These are phyloP conservation scores for Powellomyces hirtus DNA, from an alignment of 192 early-diverging fungal genomes.

Conservation along the genomic window DNA sequence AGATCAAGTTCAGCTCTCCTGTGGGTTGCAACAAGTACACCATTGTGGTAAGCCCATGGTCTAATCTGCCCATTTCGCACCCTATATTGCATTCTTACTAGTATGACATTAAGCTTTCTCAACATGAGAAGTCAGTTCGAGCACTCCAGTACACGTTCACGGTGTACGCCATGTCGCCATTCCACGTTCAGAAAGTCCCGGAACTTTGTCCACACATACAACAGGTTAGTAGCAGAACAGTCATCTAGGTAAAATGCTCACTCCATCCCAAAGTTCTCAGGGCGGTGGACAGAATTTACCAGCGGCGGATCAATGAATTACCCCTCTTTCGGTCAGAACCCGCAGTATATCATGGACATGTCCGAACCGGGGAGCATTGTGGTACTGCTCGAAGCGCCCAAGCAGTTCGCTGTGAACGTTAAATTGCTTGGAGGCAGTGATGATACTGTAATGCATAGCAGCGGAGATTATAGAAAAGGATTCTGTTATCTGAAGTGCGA, in stretches of 20 bases:
- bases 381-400: slow-evolving; percentile 68
- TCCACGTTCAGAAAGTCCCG: slow-evolving; percentile 63
- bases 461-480: slow-evolving; percentile 72
- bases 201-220: slow-evolving; percentile 47
- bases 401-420: slow-evolving; percentile 65
- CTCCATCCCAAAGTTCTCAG: slow-evolving; percentile 41
- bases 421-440: slow-evolving; percentile 65
- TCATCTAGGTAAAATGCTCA: no score
- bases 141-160: slow-evolving; percentile 76
- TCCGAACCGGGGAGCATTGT: slow-evolving; percentile 15
- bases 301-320: slow-evolving; percentile 75
- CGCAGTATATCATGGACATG: slow-evolving; percentile 71
- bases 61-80: background rate
- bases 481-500: slow-evolving; percentile 72
- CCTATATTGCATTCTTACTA: background rate
- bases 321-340: slow-evolving; percentile 72
- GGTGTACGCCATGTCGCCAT: slow-evolving; percentile 62
- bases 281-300: slow-evolving; percentile 70
- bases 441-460: slow-evolving; percentile 61
- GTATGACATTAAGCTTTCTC: slow-evolving; percentile 48
- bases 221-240: background rate
- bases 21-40: slow-evolving; percentile 61
- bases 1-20: slow-evolving; percentile 56
- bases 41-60: slow-evolving; percentile 47
- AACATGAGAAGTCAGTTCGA: slow-evolving; percentile 63